Percentiles rank a stretch among this genome's conserved stretches.
phyloP scores from a whole-genome alignment of 2,329 filamentous ascomycete species.

The Sporothrix humicola region DNA sequence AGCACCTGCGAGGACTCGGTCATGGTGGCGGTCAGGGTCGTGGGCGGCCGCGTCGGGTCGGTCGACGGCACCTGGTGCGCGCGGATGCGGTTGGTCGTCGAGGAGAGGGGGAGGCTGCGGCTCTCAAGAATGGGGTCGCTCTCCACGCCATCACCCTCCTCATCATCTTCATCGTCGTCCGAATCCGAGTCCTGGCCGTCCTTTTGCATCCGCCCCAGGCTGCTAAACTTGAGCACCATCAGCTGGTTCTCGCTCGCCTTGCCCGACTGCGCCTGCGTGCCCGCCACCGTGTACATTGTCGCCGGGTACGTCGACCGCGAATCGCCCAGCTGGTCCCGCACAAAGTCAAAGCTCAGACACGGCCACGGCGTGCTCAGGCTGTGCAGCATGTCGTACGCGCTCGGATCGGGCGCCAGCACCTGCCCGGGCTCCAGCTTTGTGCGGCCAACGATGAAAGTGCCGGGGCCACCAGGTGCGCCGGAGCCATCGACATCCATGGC shows the following conservation, averaged over 20 bases:
- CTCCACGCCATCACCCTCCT: slow-evolving; percentile 75
- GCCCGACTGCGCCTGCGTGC: slow-evolving; percentile 83
- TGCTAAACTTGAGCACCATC: slow-evolving; percentile 95
- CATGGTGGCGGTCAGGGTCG: slow-evolving; percentile 88
- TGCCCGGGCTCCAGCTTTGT: slow-evolving; percentile 90
- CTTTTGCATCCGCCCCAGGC: slow-evolving; percentile 74
- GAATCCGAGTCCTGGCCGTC: slow-evolving; percentile 70
- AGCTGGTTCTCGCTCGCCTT: slow-evolving; percentile 86
- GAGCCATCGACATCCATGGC: slow-evolving; percentile 97
- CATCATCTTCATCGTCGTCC: slow-evolving; percentile 68
- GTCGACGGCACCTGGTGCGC: slow-evolving; percentile 77
- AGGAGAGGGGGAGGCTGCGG: slow-evolving; percentile 81
- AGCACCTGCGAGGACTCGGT: slow-evolving; percentile 86
- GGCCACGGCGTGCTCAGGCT: slow-evolving; percentile 94
- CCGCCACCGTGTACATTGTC: slow-evolving; percentile 92
- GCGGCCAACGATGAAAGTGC: slow-evolving; percentile 93
- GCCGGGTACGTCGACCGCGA: slow-evolving; percentile 95
- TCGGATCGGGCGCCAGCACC: slow-evolving; percentile 85
- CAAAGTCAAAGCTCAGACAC: slow-evolving; percentile 92
- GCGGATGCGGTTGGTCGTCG: slow-evolving; percentile 93
- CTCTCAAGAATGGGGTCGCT: slow-evolving; percentile 92
- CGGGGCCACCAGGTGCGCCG: slow-evolving; percentile 54
- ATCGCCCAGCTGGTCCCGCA: slow-evolving; percentile 84
- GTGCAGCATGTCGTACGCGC: slow-evolving; percentile 98
- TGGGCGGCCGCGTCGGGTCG: slow-evolving; percentile 72